Evolutionary conservation across 164 flowering plant species (phyloP).

Genomic region (Berberis thunbergii): DNA sequence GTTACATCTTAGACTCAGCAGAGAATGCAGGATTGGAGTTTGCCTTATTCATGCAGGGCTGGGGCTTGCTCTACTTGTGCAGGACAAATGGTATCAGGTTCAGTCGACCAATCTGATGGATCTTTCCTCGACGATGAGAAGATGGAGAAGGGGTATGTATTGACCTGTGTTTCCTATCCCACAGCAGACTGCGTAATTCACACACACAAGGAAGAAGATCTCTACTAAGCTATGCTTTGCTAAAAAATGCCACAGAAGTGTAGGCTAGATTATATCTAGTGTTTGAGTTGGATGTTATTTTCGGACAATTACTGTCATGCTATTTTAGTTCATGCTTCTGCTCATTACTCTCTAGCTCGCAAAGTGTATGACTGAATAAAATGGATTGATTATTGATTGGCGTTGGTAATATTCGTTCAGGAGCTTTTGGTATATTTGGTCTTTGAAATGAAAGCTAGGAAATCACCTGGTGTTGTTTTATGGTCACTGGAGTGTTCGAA

Average conservation of each 20-base stretch:
- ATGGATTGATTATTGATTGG: too few relatives aligned
- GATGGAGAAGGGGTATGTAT: conserved; percentile 44
- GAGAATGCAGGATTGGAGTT: conserved; percentile 61
- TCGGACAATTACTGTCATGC: too few relatives aligned
- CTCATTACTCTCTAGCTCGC: too few relatives aligned
- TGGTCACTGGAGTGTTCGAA: too few relatives aligned
- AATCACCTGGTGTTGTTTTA: too few relatives aligned
- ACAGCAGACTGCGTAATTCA: conserved; percentile 57
- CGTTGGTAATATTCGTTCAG: too few relatives aligned
- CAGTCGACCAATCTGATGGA: conserved; percentile 71
- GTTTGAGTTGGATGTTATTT: too few relatives aligned
- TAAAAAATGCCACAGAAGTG: background rate
- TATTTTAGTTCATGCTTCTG: too few relatives aligned
- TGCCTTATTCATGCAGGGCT: conserved; percentile 80
- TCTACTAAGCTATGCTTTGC: conserved; percentile 23
- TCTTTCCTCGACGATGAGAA: conserved; percentile 66
- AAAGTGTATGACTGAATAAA: too few relatives aligned
- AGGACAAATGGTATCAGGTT: conserved; percentile 42
- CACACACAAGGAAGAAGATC: conserved; percentile 72
- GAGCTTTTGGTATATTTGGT: too few relatives aligned
- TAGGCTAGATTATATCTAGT: background rate
- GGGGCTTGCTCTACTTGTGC: conserved; percentile 86
- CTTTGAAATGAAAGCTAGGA: too few relatives aligned
- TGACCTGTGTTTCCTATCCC: conserved; percentile 70
- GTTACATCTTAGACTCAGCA: conserved; percentile 62